Percentiles rank a stretch among this genome's conserved stretches.
phyloP scores from a whole-genome alignment of 2,329 filamentous ascomycete genomes.

The Sarocladium brachiariae region DNA sequence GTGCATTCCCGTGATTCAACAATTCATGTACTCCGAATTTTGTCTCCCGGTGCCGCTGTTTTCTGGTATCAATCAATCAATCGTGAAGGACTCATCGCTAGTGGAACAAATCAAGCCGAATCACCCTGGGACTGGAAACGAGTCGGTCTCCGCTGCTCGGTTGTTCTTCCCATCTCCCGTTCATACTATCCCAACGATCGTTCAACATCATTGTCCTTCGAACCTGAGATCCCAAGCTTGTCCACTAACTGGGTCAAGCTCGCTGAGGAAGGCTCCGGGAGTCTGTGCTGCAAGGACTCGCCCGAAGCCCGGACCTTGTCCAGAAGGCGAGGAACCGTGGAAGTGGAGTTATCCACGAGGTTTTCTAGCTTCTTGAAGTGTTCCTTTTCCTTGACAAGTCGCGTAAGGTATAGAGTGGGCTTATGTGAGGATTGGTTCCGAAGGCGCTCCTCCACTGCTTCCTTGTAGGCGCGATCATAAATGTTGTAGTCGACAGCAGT shows the following conservation, averaged over 20 bases:
- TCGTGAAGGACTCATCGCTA: too few species aligned
- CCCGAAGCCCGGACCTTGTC: constrained; percentile 8
- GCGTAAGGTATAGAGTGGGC: constrained; percentile 42
- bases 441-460: constrained; percentile 70
- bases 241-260: constrained; percentile 3
- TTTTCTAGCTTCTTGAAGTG: constrained; percentile 31
- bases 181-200: background rate
- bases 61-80: background rate
- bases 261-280: background rate
- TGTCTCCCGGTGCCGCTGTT: background rate
- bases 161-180: too few species aligned
- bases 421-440: constrained; percentile 32
- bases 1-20: constrained; percentile 29
- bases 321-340: constrained; percentile 9
- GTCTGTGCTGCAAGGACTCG: constrained; percentile 9
- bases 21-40: too few species aligned
- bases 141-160: too few species aligned
- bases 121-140: too few species aligned
- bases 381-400: constrained; percentile 38
- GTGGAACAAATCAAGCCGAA: too few species aligned
- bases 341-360: constrained; percentile 26
- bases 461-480: constrained; percentile 79
- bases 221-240: constrained; percentile 9
- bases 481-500: constrained; percentile 79
- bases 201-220: background rate